Evolutionary conservation across 768 basidiomycete species (phyloP), one percentile per base, ranked within the genome.

Genomic region (Astraeus odoratus): DNA sequence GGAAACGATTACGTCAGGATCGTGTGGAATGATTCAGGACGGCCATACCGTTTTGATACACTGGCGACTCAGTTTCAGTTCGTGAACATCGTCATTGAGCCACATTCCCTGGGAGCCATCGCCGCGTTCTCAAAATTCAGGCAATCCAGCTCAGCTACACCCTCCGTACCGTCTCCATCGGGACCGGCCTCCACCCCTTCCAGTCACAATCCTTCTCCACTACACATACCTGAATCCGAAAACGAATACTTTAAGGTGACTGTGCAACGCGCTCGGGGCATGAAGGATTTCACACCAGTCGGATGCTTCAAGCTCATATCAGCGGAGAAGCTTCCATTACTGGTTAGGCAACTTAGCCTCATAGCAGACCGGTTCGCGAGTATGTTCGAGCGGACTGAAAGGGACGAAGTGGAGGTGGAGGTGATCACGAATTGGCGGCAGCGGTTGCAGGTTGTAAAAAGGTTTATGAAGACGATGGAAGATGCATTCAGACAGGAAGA

Each of bases 11-110:
- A 78, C 48, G 88, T 97, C 54, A 84, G 92, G 46, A 92, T 99
- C 63, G 77, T 99, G 50, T 99, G 91, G 88, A 99, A 99, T 67
- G 95, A 98, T 59, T 91, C 91, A 9, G 94, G 94, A n/a, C 55
- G 66, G 20, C 79, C 83, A 3, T 98, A 96, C 66, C 76, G 70
- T 42, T 96, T 97, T 60, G 89, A 96, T 67, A 98, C 94, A 6
- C 75, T 99, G 44, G 68, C 76, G 19, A 95, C 95, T 8, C 82
- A 90, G 58, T 99, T 95, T 73, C 94, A 97, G 60, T 97, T 95
- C 58, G 81, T 97, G 57, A 98, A 98, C 67, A 90, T 99, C 57
- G 83, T 99, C 57, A 84, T 99, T 60, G 90, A 96, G 57, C 92
- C 96, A 0, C 92, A 89, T 63, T 91, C 89, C 10, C 69, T 81